phyloP scores from a whole-genome alignment of 1,284 basidiomycete species.

The Pseudozyma flocculosa region DNA sequence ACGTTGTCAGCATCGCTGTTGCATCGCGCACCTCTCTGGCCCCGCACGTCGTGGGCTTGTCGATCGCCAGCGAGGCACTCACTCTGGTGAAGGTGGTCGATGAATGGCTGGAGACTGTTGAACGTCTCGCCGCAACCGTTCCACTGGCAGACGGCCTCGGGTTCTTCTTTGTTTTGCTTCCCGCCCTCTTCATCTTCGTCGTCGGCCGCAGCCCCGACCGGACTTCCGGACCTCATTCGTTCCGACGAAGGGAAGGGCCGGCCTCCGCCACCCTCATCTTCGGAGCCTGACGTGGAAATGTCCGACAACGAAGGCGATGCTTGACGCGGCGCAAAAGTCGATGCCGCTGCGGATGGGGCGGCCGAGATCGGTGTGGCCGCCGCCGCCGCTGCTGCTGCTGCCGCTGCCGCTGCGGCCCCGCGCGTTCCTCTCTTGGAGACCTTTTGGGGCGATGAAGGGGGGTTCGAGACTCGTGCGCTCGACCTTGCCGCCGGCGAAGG shows the following conservation, averaged over 20 bases:
- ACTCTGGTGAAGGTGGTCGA: slow-evolving; percentile 77
- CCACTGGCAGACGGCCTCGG: slow-evolving; percentile 67
- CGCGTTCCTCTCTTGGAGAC: too few relatives aligned
- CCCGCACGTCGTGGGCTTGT: too few relatives aligned
- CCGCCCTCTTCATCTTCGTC: slow-evolving; percentile 32
- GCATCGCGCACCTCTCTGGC: too few relatives aligned
- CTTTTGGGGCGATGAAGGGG: too few relatives aligned
- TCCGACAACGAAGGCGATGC: slow-evolving; percentile 27
- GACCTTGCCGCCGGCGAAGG: too few relatives aligned
- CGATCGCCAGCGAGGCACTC: too few relatives aligned
- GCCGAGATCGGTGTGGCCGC: background rate
- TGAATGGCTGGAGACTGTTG: slow-evolving; percentile 69
- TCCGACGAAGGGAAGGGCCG: background rate
- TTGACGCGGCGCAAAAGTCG: slow-evolving; percentile 10
- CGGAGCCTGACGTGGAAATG: slow-evolving; percentile 48
- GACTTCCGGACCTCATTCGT: slow-evolving; percentile 3
- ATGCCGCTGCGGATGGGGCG: too few relatives aligned
- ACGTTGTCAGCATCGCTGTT: too few relatives aligned
- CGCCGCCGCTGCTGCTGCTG: background rate
- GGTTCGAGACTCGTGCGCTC: too few relatives aligned
- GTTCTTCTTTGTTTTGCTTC: slow-evolving; percentile 9
- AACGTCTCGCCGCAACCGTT: slow-evolving; percentile 73
- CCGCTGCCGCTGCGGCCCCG: slow-evolving; percentile 5
- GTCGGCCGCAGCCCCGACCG: slow-evolving; percentile 26
- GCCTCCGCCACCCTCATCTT: slow-evolving; percentile 18